These are phyloP conservation scores for Hevea brasiliensis DNA, from an alignment of 345 rosid species.

Conservation along the genomic window DNA sequence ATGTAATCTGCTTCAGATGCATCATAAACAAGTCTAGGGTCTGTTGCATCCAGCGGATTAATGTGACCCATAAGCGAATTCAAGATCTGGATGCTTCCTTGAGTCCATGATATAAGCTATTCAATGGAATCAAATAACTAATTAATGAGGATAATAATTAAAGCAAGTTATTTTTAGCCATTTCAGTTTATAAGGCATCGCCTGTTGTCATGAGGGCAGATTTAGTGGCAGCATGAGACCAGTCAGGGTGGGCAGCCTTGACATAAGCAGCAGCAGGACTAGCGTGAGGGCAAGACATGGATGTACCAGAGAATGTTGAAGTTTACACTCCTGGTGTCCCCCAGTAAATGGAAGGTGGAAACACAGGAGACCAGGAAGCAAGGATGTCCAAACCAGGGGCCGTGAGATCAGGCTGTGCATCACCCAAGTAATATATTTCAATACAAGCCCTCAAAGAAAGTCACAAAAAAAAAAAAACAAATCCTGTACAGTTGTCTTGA, in stretches of 20 bases:
- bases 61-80: conserved; percentile 21
- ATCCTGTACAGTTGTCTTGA: no score
- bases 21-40: conserved; percentile 22
- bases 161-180: not conserved
- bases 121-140: not conserved
- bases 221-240: conserved; percentile 30
- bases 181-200: not conserved
- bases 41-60: conserved; percentile 9
- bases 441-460: not conserved
- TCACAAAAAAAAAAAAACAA: no score
- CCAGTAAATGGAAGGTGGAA: conserved; percentile 3
- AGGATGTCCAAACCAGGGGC: conserved; percentile 36
- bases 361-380: conserved; percentile 35
- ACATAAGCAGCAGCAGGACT: conserved; percentile 36
- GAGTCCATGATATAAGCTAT: conserved; percentile 16
- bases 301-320: conserved; percentile 34
- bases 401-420: conserved; percentile 32
- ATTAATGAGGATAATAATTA: not conserved
- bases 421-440: not conserved
- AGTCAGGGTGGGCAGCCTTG: conserved; percentile 34
- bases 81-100: conserved; percentile 17
- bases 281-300: conserved; percentile 38
- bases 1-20: conserved; percentile 31
- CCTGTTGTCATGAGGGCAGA: conserved; percentile 34
- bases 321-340: conserved; percentile 4